Evolutionary conservation across 495 filamentous ascomycete genomes (phyloP), one percentile per base, ranked within the genome.

Genomic region (Glarea lozoyensis): DNA sequence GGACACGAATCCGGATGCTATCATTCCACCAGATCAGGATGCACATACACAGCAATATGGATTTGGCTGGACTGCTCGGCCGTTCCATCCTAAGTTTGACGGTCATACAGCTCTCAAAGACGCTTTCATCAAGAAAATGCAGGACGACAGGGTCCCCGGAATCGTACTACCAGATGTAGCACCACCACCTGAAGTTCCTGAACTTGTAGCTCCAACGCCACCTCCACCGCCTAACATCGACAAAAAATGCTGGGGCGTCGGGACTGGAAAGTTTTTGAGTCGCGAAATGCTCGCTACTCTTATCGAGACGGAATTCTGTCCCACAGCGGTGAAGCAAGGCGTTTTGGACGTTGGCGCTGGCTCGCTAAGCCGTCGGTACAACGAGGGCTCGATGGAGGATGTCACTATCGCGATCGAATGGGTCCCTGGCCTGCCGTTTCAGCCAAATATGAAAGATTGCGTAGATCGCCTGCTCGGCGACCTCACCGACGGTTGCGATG

Each of bases 31-130:
- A 16, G 18, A 10, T 20, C 4, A 37, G 9, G 35, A 37, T 21
- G 17, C 35, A 7, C 10, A 37, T 37, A 37, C 35, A 7, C 35
- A 20, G 17, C 35, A 37, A 21, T 37, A 37, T 21, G 35, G 35
- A 21, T 37, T 37, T 21, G 17, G 35, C 17, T 37, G 35, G 35
- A 37, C 35, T n/a, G 35, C 35, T 37, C 35, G 35, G 10, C 35
- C 35, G 5, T 37, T 37, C 17, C 35, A 37, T n/a, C 35, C 35
- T 5, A 37, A 37, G 17, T 37, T 19, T 19, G 35, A 37, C 4
- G 35, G 35, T 21, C 35, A 37, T 19, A 37, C 4, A 37, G 35
- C 35, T 6, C 35, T 37, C 5, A 37, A 37, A 21, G 35, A 37
- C 35, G 19, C 16, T 37, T 37, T 37, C n/a, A 21, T 37, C 17